Base-by-base conservation (phyloP, 2,329 filamentous ascomycete genomes). In the Ophiostoma novo-ulmi region DNA sequence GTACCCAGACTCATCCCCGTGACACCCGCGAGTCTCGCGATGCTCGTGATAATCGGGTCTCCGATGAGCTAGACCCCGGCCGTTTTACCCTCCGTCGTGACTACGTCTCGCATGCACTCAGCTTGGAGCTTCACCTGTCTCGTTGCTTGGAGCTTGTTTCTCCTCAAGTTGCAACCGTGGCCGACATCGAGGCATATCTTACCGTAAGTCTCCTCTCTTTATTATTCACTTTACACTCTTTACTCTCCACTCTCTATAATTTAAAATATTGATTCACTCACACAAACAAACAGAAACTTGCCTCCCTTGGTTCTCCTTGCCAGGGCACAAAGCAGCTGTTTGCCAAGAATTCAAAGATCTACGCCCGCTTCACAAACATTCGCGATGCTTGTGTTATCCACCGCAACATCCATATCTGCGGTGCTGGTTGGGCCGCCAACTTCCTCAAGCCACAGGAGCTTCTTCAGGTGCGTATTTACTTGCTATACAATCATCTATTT, bases 301-400 rank as follows among this genome's bases (percentile, higher is more conserved):
- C 79, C 38, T 74, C 78, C 67, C 73, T 76, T 22, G 80, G 80
- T 6, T 70, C 77, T 65, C 73, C 77, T 55, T 78, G 80, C 67
- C 77, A 81, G 39, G 82, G 82, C 26, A 76, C 75, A 8, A 80
- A 77, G 11, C 78, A 80, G 36, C 72, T 83, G 1, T 77, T 80
- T 20, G 72, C 76, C 4, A 75, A 76, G 38, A 77, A 77, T 64
- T 81, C 82, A 4, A 82, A 80, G 67, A 81, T 87, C 39, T 85
- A 83, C 71, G 78, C 88, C 35, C 83, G 82, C 5, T 89, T 90
- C 74, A 79, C 82, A 7, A 88, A 91, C 74, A 84, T 89, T 68
- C 83, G 86, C 68, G 87, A 90, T 76, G 83, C 88, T 7, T 84
- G 81, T 69, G 80, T 81, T 41, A 82, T 85, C 8, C 80, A 83